A percentile compares a stretch with the other conserved stretches of the same genome.
Conservation (phyloP, 495 filamentous ascomycete species). For the Hyaloscypha bicolor region DNA sequence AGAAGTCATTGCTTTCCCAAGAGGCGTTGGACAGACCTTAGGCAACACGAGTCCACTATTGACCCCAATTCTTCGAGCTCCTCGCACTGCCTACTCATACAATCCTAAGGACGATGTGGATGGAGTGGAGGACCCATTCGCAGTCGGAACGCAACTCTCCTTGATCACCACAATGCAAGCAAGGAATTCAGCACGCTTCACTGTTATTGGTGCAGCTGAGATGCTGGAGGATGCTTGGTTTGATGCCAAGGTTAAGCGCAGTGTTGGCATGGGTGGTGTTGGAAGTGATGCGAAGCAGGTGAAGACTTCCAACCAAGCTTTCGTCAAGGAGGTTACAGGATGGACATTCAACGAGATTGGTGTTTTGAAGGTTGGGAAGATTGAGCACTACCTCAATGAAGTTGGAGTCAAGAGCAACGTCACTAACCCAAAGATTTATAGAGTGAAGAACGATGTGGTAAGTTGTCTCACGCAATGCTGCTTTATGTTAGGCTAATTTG, state of each 20-base stretch:
- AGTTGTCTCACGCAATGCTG: slow-evolving; percentile 37
- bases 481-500: slow-evolving; percentile 8
- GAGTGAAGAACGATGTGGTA: slow-evolving; percentile 97
- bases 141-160: slow-evolving; percentile 77
- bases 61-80: slow-evolving; percentile 78
- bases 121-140: slow-evolving; percentile 72
- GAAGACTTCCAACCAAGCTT: slow-evolving; percentile 77
- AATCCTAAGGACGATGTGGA: slow-evolving; percentile 87
- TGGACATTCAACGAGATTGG: slow-evolving; percentile 97
- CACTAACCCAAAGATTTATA: slow-evolving; percentile 85
- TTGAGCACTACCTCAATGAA: slow-evolving; percentile 77
- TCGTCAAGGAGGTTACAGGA: slow-evolving; percentile 76
- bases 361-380: slow-evolving; percentile 80
- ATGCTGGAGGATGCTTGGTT: slow-evolving; percentile 91
- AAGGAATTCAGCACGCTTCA: slow-evolving; percentile 89
- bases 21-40: slow-evolving; percentile 76
- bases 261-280: slow-evolving; percentile 40
- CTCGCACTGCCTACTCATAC: slow-evolving; percentile 85
- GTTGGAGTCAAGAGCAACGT: slow-evolving; percentile 51
- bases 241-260: slow-evolving; percentile 71
- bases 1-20: slow-evolving; percentile 74
- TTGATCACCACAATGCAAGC: slow-evolving; percentile 85
- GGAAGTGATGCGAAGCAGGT: slow-evolving; percentile 51
- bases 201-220: slow-evolving; percentile 83
- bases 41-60: slow-evolving; percentile 74